These are phyloP conservation scores for Dioscorea cayenensis DNA, from an alignment of 116 monocot genomes.

Conservation along the genomic window DNA sequence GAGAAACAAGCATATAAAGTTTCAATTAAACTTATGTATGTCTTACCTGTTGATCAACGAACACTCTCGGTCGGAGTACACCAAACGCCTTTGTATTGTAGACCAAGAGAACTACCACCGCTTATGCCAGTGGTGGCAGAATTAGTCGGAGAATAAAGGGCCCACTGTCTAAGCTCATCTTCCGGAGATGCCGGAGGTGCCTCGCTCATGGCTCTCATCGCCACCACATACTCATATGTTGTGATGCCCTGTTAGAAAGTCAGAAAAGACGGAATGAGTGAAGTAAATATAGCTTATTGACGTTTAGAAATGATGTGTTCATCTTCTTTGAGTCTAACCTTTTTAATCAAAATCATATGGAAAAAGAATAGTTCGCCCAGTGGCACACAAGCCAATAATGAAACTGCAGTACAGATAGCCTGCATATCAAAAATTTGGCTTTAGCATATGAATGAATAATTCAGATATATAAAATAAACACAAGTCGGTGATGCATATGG, in stretches of 20 bases:
- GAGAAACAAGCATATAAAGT: not conserved
- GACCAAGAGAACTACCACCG: slow-evolving; percentile 67
- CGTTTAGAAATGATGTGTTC: not conserved
- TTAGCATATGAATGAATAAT: no score
- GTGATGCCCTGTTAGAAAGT: slow-evolving; percentile 75
- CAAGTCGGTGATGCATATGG: no score
- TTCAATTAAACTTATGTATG: no score
- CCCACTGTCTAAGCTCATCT: slow-evolving; percentile 46
- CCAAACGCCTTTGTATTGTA: slow-evolving; percentile 96
- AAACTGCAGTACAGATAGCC: slow-evolving; percentile 74
- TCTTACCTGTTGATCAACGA: slow-evolving; percentile 89
- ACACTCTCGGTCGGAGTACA: slow-evolving; percentile 97
- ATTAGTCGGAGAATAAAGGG: slow-evolving; percentile 76
- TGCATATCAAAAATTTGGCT: slow-evolving; percentile 19
- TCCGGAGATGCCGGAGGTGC: slow-evolving; percentile 77
- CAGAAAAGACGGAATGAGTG: slow-evolving; percentile 6
- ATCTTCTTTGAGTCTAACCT: slow-evolving; percentile 35
- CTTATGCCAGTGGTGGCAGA: slow-evolving; percentile 88
- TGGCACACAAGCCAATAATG: slow-evolving; percentile 80
- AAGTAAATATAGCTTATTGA: not conserved
- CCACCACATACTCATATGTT: slow-evolving; percentile 97
- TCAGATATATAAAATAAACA: no score
- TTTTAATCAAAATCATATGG: slow-evolving; percentile 91
- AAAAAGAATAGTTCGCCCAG: slow-evolving; percentile 98
- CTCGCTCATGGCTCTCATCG: slow-evolving; percentile 98